These are phyloP conservation scores for Paramecium sonneborni DNA, from an alignment of 73 alveolate genomes.

Conservation along the genomic window DNA sequence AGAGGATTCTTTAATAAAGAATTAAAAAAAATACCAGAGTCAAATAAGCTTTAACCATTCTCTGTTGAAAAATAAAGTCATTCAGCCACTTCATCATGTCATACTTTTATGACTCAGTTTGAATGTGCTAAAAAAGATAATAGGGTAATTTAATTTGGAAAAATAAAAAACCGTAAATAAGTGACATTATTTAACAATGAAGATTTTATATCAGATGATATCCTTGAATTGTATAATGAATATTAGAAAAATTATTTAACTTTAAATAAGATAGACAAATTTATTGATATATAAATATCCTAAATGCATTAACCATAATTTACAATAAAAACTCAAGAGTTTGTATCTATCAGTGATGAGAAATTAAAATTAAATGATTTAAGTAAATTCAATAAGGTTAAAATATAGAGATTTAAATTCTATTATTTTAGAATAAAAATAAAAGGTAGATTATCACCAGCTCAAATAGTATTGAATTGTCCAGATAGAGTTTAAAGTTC, in stretches of 20 bases:
- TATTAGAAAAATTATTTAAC: neutral
- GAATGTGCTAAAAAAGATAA: neutral
- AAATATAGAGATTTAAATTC: neutral
- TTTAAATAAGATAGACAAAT: neutral
- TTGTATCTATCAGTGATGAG: neutral
- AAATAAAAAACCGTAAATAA: neutral
- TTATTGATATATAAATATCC: neutral
- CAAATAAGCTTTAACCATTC: neutral
- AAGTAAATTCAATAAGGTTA: neutral
- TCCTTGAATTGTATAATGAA: constrained; percentile 20
- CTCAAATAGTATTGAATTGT: neutral
- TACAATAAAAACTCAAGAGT: neutral
- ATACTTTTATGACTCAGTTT: neutral
- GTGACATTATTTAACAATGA: neutral
- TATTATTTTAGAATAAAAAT: constrained; percentile 27
- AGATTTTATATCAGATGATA: neutral
- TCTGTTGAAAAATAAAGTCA: neutral
- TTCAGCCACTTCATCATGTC: constrained; percentile 2
- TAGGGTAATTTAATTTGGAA: neutral
- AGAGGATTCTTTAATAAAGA: constrained; percentile 14
- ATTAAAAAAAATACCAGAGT: neutral
- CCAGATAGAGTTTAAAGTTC: constrained; percentile 13
- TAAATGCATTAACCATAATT: neutral
- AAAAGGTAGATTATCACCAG: neutral
- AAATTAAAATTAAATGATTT: constrained; percentile 5